A percentile compares a stretch with the other conserved stretches of the same genome.
Conservation (phyloP, 805 yeast genomes). For the Ogataea trehalophila region DNA sequence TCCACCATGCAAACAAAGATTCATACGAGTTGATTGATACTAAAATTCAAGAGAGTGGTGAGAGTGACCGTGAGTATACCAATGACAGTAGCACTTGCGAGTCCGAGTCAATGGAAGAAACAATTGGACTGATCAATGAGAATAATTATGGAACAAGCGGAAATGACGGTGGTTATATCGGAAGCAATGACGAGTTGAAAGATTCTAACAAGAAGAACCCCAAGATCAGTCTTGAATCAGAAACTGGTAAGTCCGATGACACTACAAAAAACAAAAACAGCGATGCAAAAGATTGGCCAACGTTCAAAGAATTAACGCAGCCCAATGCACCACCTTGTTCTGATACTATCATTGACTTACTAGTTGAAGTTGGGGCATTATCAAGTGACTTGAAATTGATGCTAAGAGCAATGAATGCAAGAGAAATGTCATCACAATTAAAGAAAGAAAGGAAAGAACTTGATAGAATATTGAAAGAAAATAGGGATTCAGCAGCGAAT, state of each 20-base stretch:
- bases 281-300: slow-evolving; percentile 33
- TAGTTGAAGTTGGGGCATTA: slow-evolving; percentile 57
- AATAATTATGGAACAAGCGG: slow-evolving; percentile 3
- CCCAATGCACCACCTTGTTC: slow-evolving; percentile 53
- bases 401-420: slow-evolving; percentile 49
- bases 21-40: neutral
- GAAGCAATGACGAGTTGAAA: neutral
- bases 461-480: slow-evolving; percentile 1
- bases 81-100: slow-evolving; percentile 9
- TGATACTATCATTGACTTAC: slow-evolving; percentile 49
- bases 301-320: slow-evolving; percentile 54
- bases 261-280: neutral
- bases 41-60: neutral
- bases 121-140: slow-evolving; percentile 9
- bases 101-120: slow-evolving; percentile 10
- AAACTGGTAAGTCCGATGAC: neutral
- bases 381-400: slow-evolving; percentile 62
- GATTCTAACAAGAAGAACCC: neutral
- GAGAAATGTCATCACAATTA: slow-evolving; percentile 43
- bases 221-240: no score
- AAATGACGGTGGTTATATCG: neutral
- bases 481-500: no score
- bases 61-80: neutral
- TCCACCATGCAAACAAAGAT: neutral
- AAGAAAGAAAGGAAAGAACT: slow-evolving; percentile 26